Conservation (phyloP, 768 basidiomycete genomes). For the Tephrocybe sp. region DNA sequence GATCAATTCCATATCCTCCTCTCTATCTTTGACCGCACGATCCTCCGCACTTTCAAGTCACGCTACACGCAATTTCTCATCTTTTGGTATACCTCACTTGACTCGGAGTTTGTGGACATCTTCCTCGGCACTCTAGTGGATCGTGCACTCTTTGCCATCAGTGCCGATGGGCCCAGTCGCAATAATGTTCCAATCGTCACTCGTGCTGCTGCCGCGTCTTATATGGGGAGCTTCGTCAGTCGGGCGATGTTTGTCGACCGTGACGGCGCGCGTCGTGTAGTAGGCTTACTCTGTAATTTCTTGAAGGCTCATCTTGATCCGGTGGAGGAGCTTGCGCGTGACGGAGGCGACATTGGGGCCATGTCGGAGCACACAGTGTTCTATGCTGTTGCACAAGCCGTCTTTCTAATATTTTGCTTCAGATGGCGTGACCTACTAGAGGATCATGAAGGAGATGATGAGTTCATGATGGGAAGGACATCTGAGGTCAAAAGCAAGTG, state of each 20-base stretch:
- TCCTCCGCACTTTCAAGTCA: constrained; percentile 94
- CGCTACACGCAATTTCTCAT: constrained; percentile 96
- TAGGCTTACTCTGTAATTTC: constrained; percentile 85
- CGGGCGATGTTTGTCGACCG: constrained; percentile 85
- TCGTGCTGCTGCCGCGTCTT: constrained; percentile 89
- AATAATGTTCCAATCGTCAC: constrained; percentile 64
- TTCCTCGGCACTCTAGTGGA: constrained; percentile 96
- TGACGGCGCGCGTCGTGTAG: constrained; percentile 68
- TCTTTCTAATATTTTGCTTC: constrained; percentile 98
- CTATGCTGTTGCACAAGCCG: constrained; percentile 89
- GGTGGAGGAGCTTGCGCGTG: constrained; percentile 51
- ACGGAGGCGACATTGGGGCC: constrained; percentile 30
- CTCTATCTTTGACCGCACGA: constrained; percentile 90
- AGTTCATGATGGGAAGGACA: constrained; percentile 25
- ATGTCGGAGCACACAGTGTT: constrained; percentile 68
- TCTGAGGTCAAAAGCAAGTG: constrained; percentile 57
- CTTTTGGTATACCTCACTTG: constrained; percentile 93
- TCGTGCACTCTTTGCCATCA: constrained; percentile 64
- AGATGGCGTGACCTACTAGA: constrained; percentile 87
- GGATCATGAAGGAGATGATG: constrained; percentile 57
- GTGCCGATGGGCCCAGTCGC: constrained; percentile 20
- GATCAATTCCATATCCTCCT: constrained; percentile 85
- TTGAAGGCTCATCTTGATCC: constrained; percentile 74
- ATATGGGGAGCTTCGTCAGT: constrained; percentile 90
- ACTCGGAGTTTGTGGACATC: constrained; percentile 84